Base-by-base conservation (phyloP, 108 stramenopile genomes). In the Skeletonema tropicum region DNA sequence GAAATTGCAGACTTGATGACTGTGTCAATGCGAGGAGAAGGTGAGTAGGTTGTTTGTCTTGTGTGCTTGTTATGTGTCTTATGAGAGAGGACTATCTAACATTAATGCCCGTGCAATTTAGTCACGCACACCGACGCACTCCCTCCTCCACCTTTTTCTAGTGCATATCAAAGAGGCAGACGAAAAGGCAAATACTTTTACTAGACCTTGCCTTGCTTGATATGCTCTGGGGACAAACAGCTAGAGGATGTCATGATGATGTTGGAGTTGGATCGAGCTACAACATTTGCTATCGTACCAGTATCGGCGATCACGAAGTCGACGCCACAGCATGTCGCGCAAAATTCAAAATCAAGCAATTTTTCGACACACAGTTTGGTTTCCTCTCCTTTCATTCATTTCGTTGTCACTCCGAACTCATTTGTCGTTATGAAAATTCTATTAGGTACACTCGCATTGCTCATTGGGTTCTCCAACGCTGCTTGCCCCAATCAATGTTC, bases 11-110 rank as follows among this genome's bases (percentile, higher is more conserved):
- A 87, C 15, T 67, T 95, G 66, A 89, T 95, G 88, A 76, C 78
- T 46, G 88, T 93, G 19, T 73, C 76, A 11, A 71, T 95, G 59
- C 52, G 94, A 70, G 94, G 94, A 36, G 94, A 95, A 82, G 36
- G 62, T 49, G 42, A 65, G 64, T n/a, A 29, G 25, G 19, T n/a
- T 3, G 8, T n/a, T n/a, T 32, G 25, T 59, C 25, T 35, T 1
- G 29, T 32, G 29, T 61, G 14, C 15, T 39, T 17, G 4, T 29
- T 63, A 19, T 13, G 11, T 42, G 3, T 41, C 4, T 55, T 35
- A 33, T 5, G 4, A 21, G 1, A 29, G 2, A 36, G 29, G 23
- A 33, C 42, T 15, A 45, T n/a, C n/a, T n/a, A n/a, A n/a, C n/a
- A n/a, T 15, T 45, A n/a, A 45, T 15, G 15, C 5, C 23, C 7